Conservation (phyloP, 73 alveolate genomes). For the Breviolum minutum region DNA sequence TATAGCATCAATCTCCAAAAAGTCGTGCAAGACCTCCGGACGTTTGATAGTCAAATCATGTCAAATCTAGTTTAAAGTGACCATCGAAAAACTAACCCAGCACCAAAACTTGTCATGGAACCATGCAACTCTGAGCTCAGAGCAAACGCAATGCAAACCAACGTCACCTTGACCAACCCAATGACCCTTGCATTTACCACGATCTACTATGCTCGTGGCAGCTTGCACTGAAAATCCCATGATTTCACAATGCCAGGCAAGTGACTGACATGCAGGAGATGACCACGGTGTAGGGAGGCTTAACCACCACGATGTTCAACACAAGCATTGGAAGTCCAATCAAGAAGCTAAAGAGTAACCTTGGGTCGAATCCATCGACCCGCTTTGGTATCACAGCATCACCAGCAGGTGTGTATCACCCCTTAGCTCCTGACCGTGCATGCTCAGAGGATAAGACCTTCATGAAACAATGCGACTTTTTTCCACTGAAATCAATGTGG, state of each 20-base stretch:
- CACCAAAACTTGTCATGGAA: not conserved
- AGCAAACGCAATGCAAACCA: conserved; percentile 10
- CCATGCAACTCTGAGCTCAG: not conserved
- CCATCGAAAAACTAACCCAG: no score
- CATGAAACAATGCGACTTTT: not conserved
- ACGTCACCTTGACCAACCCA: not conserved
- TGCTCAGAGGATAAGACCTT: conserved; percentile 59
- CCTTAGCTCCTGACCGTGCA: not conserved
- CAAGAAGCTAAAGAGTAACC: conserved; percentile 56
- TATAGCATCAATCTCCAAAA: conserved; percentile 71
- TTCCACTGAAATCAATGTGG: not conserved
- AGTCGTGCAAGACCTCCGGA: conserved; percentile 62
- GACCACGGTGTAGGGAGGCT: not conserved
- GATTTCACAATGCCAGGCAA: not conserved
- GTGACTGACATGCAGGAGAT: conserved; percentile 4
- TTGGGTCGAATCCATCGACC: not conserved
- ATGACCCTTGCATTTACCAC: not conserved
- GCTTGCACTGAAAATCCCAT: not conserved
- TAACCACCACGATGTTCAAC: conserved; percentile 20
- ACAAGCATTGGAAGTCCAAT: conserved; percentile 38
- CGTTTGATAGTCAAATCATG: no score
- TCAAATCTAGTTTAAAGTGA: not conserved
- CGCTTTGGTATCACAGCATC: not conserved
- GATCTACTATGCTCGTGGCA: not conserved
- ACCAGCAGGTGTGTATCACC: not conserved